These are phyloP conservation scores for Pezicula neosporulosa DNA, from an alignment of 2,329 filamentous ascomycete genomes.

Conservation along the genomic window DNA sequence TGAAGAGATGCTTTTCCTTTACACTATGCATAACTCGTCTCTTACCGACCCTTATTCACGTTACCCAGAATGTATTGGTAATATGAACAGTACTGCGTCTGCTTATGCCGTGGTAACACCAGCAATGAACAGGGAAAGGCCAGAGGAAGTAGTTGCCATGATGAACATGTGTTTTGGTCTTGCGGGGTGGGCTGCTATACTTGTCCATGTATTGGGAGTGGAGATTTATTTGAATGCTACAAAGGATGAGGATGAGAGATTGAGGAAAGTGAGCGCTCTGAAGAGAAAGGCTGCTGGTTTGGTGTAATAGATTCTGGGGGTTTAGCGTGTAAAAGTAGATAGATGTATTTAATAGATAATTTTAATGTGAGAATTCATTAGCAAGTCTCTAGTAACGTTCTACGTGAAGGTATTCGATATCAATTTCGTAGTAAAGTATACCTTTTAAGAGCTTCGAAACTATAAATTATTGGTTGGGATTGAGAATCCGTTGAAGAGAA, in stretches of 20 bases:
- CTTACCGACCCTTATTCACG: not conserved
- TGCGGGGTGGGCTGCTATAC: not conserved
- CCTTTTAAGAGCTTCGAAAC: too few species aligned
- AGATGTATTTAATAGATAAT: too few species aligned
- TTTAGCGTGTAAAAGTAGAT: too few species aligned
- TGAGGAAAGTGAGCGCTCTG: not conserved
- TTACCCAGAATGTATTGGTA: conserved; percentile 4
- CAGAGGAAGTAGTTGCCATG: conserved; percentile 5
- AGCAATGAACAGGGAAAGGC: not conserved
- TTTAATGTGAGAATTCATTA: too few species aligned
- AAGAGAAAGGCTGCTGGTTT: conserved; percentile 6
- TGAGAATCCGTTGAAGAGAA: too few species aligned
- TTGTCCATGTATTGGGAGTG: not conserved
- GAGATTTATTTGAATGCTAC: conserved; percentile 3
- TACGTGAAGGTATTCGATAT: too few species aligned
- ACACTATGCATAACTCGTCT: not conserved
- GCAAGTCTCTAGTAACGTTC: too few species aligned
- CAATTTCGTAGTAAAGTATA: too few species aligned
- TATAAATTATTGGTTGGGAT: too few species aligned
- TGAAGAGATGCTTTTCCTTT: conserved; percentile 7
- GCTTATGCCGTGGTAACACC: conserved; percentile 5
- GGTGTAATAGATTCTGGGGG: not conserved
- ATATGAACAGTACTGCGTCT: not conserved
- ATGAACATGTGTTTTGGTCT: conserved; percentile 5
- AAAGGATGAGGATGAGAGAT: not conserved